These are phyloP conservation scores for Lodderomyces jiufengensis DNA, from an alignment of 1,139 yeast species.

Conservation along the genomic window DNA sequence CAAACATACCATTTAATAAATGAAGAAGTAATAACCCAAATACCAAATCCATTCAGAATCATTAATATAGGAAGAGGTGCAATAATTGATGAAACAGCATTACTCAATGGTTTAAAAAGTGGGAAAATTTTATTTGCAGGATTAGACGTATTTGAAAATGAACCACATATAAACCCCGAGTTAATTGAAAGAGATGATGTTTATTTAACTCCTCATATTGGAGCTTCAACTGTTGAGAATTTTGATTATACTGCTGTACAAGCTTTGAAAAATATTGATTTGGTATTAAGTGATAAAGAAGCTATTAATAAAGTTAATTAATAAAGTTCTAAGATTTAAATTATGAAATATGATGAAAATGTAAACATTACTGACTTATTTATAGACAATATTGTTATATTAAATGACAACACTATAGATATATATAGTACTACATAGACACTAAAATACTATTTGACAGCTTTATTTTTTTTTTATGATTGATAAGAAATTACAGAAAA, in stretches of 20 bases:
- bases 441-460: too few relatives aligned
- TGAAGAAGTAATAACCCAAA: slow-evolving; percentile 39
- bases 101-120: slow-evolving; percentile 60
- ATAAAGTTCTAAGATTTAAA: too few relatives aligned
- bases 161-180: slow-evolving; percentile 55
- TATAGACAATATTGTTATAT: too few relatives aligned
- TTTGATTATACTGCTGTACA: slow-evolving; percentile 46
- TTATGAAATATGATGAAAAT: too few relatives aligned
- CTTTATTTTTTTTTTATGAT: too few relatives aligned
- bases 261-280: slow-evolving; percentile 46
- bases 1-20: slow-evolving; percentile 58
- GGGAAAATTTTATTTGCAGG: slow-evolving; percentile 76
- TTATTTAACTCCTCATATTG: slow-evolving; percentile 70
- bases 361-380: too few relatives aligned
- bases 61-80: slow-evolving; percentile 79
- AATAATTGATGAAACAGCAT: slow-evolving; percentile 71
- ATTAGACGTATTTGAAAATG: slow-evolving; percentile 72
- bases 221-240: slow-evolving; percentile 61
- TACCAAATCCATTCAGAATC: slow-evolving; percentile 54
- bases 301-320: slow-evolving; percentile 37
- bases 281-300: slow-evolving; percentile 30
- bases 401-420: too few relatives aligned
- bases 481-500: too few relatives aligned
- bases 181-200: slow-evolving; percentile 62
- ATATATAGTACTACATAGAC: too few relatives aligned